Percentiles rank a stretch among this genome's conserved stretches.
Conservation (phyloP, 345 rosid species). For the Salix dunnii region DNA sequence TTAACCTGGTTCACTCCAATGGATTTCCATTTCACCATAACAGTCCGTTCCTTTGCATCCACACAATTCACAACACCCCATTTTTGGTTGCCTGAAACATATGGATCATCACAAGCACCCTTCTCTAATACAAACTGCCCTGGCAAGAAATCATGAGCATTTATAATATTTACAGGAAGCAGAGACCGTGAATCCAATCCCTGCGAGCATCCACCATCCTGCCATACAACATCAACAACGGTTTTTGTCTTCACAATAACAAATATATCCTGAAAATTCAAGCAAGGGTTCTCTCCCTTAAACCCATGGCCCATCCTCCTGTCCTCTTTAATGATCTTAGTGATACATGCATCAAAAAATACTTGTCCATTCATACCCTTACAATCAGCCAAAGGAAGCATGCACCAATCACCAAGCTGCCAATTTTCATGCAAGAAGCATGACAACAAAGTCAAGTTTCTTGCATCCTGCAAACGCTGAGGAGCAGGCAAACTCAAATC, state of each 20-base stretch:
- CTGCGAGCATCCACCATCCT: constrained; percentile 57
- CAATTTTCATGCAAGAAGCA: constrained; percentile 70
- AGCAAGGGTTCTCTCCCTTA: constrained; percentile 26
- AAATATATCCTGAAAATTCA: constrained; percentile 41
- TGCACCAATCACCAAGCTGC: constrained; percentile 97
- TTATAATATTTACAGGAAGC: constrained; percentile 54
- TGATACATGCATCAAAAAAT: constrained; percentile 20
- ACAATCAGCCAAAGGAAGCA: constrained; percentile 42
- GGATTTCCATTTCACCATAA: constrained; percentile 64
- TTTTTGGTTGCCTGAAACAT: constrained; percentile 32
- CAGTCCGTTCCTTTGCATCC: constrained; percentile 78
- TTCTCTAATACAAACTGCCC: constrained; percentile 79
- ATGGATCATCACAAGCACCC: constrained; percentile 42
- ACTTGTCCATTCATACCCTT: constrained; percentile 23
- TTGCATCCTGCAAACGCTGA: constrained; percentile 47
- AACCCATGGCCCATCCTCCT: constrained; percentile 33
- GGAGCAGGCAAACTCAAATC: constrained; percentile 45
- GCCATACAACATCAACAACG: constrained; percentile 79
- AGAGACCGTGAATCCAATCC: constrained; percentile 58
- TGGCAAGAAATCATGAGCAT: constrained; percentile 88
- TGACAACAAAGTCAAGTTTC: constrained; percentile 54
- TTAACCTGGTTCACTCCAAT: constrained; percentile 28
- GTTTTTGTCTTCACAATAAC: constrained; percentile 60
- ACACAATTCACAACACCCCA: constrained; percentile 70
- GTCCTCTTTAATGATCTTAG: constrained; percentile 18